Base-by-base conservation (phyloP, 345 rosid genomes). In the Acer negundo region DNA sequence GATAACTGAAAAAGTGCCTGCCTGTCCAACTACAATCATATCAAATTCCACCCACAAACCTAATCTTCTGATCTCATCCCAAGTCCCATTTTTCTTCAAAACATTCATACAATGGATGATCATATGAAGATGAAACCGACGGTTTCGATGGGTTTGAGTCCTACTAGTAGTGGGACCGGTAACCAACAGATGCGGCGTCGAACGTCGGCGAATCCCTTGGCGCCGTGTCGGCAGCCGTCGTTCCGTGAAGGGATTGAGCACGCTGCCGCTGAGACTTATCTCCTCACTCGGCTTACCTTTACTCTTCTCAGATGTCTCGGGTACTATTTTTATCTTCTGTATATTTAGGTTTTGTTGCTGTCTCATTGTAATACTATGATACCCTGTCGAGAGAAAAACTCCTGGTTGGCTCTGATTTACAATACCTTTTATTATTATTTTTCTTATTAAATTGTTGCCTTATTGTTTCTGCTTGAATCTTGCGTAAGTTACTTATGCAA, bases 221-320 rank as follows among this genome's bases (percentile, higher is more conserved):
- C 9, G 68, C 73, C 82, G 46, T 68, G 78, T 65, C 82, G 92
- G 70, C 85, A 87, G 82, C 88, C 72, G 75, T 87, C 99, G 2
- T 67, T 89, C 2, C 70, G 89, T 69, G 78, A 69, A 16, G 97
- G 94, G 1, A 83, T 92, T 10, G 93, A 89, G 6, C 97, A 88
- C 66, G 97, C 93, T 1, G 95, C 97, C 3, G 89, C 97, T 0
- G 97, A 96, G 74, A 92, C 94, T 22, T 92, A 85, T 82, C 74
- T 96, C 67, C 10, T 94, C n/a, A 90, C 99, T 59, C 80, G 89
- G 59, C 95, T 94, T 77, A 79, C 74, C 82, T 83, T 94, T 83
- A 86, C 85, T 80, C 98, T 96, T 62, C 89, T 94, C 59, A 79
- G 87, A 35, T 94, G 82, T 82, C 95, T 96, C 69, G 98, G 98